Percentiles rank a stretch among this genome's conserved stretches.
phyloP scores from a whole-genome alignment of 2,329 filamentous ascomycete species.

The Geosmithia morbida region DNA sequence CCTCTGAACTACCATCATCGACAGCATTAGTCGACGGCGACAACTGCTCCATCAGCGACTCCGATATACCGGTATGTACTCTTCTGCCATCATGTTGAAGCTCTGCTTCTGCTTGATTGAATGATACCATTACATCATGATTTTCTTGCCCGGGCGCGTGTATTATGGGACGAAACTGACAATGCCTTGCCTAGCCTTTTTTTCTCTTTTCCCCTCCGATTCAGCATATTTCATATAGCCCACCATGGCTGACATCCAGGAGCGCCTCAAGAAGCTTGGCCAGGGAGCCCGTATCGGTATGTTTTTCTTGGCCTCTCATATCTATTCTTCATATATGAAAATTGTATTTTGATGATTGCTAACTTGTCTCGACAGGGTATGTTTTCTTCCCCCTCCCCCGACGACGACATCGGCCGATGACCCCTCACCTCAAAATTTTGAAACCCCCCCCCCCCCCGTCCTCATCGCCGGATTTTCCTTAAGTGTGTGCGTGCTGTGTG shows the following conservation, averaged over 20 bases:
- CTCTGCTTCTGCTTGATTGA: background rate
- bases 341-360: slow-evolving; percentile 3
- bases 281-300: slow-evolving; percentile 48
- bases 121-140: background rate
- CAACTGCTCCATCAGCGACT: slow-evolving; percentile 18
- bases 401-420: too few relatives aligned
- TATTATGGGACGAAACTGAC: background rate
- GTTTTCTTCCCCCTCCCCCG: slow-evolving; percentile 7
- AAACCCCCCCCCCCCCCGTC: slow-evolving; percentile 1
- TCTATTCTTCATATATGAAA: background rate
- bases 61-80: slow-evolving; percentile 17
- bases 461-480: slow-evolving; percentile 1
- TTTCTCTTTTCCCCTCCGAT: slow-evolving; percentile 8
- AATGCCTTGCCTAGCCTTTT: slow-evolving; percentile 2
- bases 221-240: slow-evolving; percentile 14
- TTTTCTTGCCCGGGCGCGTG: background rate
- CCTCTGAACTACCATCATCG: slow-evolving; percentile 20
- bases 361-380: slow-evolving; percentile 18
- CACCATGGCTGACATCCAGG: slow-evolving; percentile 41
- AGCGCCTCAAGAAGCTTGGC: slow-evolving; percentile 46
- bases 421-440: too few relatives aligned
- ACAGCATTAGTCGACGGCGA: slow-evolving; percentile 16
- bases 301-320: slow-evolving; percentile 18
- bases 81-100: background rate
- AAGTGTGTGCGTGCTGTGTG: too few relatives aligned